Evolutionary conservation across 2,329 filamentous ascomycete genomes (phyloP), one percentile per base, ranked within the genome.

Genomic region (Aaosphaeria arxii): DNA sequence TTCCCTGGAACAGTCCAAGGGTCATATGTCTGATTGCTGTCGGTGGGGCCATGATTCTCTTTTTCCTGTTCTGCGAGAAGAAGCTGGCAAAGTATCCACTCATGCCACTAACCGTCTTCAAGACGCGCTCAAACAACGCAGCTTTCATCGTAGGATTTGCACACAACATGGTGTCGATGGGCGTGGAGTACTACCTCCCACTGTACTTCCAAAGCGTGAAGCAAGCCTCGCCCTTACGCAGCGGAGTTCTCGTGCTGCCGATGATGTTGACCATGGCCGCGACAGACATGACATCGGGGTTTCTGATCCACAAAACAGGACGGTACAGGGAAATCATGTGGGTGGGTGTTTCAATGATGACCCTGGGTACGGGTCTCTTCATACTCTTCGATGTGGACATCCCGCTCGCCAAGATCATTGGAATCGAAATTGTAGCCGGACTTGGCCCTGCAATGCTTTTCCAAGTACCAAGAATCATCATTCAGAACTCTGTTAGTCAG

Each of bases 1-100:
- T 81, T 53, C 85, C 89, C 1, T 95, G 89, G 89, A 69, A 71
- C 45, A 89, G 86, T 0, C 76, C 86, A 1, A 83, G 80, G 1
- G 86, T 89, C 32, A 77, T 92, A 59, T 89, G 86, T 59, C 76
- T 94, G 29, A 76, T 92, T 51, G 71, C 91, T 40, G 88, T 90
- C 57, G 88, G 89, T 24, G 56, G 83, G 36, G 47, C 86, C 30
- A 75, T 77, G 7, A 73, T 85, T 46, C 77, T 47, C 7, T 53
- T 89, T 41, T 94, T 94, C 66, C 66, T 84, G 50, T 43, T 87
- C 30, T 83, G 84, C 59, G 89, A 95, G 71, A 82, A 80, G 74
- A 84, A 82, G 59, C 58, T 87, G 17, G 87, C 89, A 41, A 79
- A 76, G 51, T 88, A 87, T 56, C 89, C 90, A 1, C 75, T 95